Base-by-base conservation (phyloP, 2,329 filamentous ascomycete species). In the Raffaelea deltoideospora region DNA sequence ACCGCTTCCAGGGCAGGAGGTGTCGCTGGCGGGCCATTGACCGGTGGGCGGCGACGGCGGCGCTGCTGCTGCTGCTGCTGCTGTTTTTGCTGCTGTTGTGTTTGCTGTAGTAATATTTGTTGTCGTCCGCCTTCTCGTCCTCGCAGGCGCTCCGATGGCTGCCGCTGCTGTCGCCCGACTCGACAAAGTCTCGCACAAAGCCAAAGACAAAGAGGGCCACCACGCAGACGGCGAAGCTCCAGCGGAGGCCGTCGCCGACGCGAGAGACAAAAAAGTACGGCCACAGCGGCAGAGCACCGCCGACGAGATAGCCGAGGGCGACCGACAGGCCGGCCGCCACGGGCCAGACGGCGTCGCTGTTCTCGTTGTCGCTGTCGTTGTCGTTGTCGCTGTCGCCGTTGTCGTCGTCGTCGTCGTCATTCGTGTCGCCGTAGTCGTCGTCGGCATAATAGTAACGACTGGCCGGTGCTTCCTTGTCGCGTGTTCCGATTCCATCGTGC, bases 171-270 rank as follows among this genome's bases (percentile, higher is more conserved):
- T 13, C 24, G 14, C 23, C 26, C 21, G 31, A 39, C 37, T 52
- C 31, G 2, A 37, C 33, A 27, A 48, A 50, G 39, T 50, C 46
- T 35, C 50, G 49, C 19, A 38, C 17, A 30, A 51, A 54, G 9
- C 52, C 52, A 45, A 54, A 55, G 4, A 43, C 18, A 37, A 54
- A 54, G 28, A 55, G 39, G 0, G 51, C 50, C 4, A 50, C 29
- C 10, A 53, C 39, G 35, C 52, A 55, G 17, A 53, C 48, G 14
- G 37, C 39, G 35, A 55, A 53, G 37, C 52, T 55, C 51, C 52
- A 54, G 14, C 47, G 35, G 33, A 55, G 40, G 14, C 52, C 52
- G 32, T 51, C 44, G 31, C 45, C 44, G 5, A 53, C 51, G 11
- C 40, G 35, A 3, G 20, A 24, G 19, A 51, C 48, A 15, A 52